Conservation (phyloP, 805 yeast genomes). For the Nakazawaea populi region DNA sequence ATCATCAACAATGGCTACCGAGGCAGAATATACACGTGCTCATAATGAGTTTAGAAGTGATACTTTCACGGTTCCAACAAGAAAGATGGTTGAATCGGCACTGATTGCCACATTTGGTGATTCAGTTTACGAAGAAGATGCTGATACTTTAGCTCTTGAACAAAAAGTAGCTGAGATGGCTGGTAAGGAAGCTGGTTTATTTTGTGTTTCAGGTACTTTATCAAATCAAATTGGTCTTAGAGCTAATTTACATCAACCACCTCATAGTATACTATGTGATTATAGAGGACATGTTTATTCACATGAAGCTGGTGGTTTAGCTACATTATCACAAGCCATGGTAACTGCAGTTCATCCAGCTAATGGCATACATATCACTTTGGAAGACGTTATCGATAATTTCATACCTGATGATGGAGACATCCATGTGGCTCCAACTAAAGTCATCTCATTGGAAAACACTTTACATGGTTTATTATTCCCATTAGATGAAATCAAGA, state of each 20-base stretch:
- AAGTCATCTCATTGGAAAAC: slow-evolving; percentile 78
- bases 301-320: slow-evolving; percentile 89
- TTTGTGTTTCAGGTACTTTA: slow-evolving; percentile 84
- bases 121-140: slow-evolving; percentile 84
- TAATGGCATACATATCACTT: slow-evolving; percentile 70
- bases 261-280: slow-evolving; percentile 82
- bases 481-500: slow-evolving; percentile 73
- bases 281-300: slow-evolving; percentile 77
- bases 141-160: slow-evolving; percentile 61
- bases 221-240: slow-evolving; percentile 85
- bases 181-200: slow-evolving; percentile 78
- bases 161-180: slow-evolving; percentile 56
- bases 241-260: slow-evolving; percentile 73
- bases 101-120: slow-evolving; percentile 66
- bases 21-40: slow-evolving; percentile 11
- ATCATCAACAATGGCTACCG: neutral
- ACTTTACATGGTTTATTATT: slow-evolving; percentile 78
- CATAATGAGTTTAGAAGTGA: slow-evolving; percentile 64
- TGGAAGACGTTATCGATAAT: slow-evolving; percentile 68
- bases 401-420: slow-evolving; percentile 71
- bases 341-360: slow-evolving; percentile 75
- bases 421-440: slow-evolving; percentile 85
- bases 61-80: slow-evolving; percentile 86
- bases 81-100: slow-evolving; percentile 61
- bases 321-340: slow-evolving; percentile 88